Conservation (phyloP, 2,329 filamentous ascomycete genomes). For the Penicillium glabrum region DNA sequence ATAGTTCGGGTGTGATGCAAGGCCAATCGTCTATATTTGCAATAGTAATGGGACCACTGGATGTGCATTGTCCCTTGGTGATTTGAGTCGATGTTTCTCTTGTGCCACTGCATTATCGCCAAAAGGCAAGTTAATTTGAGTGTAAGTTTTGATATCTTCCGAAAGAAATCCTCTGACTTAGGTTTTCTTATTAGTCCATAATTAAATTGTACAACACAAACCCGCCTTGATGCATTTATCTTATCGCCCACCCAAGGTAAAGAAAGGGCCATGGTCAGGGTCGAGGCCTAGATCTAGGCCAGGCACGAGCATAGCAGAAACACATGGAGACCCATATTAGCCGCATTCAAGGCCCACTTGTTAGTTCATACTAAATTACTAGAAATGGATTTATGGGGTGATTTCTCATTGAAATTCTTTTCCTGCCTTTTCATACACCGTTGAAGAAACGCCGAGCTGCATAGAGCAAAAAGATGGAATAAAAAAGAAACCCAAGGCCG, state of each 20-base stretch:
- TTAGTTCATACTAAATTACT: background rate
- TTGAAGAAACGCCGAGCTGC: conserved; percentile 40
- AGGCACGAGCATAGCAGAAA: background rate
- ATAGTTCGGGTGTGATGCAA: conserved; percentile 23
- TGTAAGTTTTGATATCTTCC: background rate
- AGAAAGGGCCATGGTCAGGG: background rate
- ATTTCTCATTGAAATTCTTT: conserved; percentile 29
- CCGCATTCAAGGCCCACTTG: conserved; percentile 2
- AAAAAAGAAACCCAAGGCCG: conserved; percentile 37
- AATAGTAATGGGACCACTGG: background rate
- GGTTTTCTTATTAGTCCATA: background rate
- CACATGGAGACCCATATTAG: background rate
- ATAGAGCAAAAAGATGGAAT: conserved; percentile 34
- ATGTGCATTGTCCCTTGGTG: background rate
- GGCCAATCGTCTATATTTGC: conserved; percentile 12
- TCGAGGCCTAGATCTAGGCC: background rate
- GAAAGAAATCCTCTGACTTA: no score
- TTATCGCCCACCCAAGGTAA: background rate
- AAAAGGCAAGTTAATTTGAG: background rate
- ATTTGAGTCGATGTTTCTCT: background rate
- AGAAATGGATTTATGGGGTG: conserved; percentile 16
- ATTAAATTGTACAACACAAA: background rate
- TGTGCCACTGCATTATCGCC: background rate
- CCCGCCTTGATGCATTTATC: background rate
- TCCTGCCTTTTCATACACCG: conserved; percentile 43